A percentile compares a stretch with the other conserved stretches of the same genome.
phyloP scores from a whole-genome alignment of 768 basidiomycete species.

The Leucocoprinus leucothites region DNA sequence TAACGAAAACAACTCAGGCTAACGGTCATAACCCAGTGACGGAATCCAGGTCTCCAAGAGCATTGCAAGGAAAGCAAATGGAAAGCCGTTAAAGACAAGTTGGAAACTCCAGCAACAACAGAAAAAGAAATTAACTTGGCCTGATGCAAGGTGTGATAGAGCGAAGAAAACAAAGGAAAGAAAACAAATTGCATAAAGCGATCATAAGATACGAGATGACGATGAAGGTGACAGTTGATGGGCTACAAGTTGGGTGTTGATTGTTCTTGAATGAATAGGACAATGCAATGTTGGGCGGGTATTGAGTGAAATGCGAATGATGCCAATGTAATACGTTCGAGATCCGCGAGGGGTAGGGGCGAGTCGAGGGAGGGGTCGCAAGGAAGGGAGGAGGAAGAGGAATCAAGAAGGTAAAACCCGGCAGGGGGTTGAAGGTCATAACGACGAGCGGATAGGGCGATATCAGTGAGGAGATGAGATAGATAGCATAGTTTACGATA shows the following conservation, averaged over 20 bases:
- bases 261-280: constrained; percentile 11
- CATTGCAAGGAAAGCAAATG: constrained; percentile 4
- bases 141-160: not conserved
- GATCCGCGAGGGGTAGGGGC: constrained; percentile 2
- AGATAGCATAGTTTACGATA: constrained; percentile 11
- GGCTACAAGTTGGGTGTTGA: constrained; percentile 13
- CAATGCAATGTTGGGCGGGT: constrained; percentile 6
- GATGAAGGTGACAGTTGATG: constrained; percentile 10
- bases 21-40: not conserved
- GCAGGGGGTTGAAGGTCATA: not conserved
- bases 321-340: not conserved
- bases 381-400: not conserved
- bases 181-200: constrained; percentile 9
- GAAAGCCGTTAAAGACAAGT: not conserved
- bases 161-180: constrained; percentile 4
- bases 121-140: constrained; percentile 4
- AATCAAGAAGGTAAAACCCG: not conserved
- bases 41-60: constrained; percentile 6
- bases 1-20: not conserved
- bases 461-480: constrained; percentile 9
- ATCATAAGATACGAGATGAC: constrained; percentile 12
- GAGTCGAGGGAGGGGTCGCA: constrained; percentile 13
- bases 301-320: constrained; percentile 8
- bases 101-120: constrained; percentile 2
- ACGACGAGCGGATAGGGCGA: constrained; percentile 4